A percentile compares a stretch with the other conserved stretches of the same genome.
These are phyloP conservation scores for Biscogniauxia sp. DNA, from an alignment of 2,329 filamentous ascomycete species.

Conservation along the genomic window DNA sequence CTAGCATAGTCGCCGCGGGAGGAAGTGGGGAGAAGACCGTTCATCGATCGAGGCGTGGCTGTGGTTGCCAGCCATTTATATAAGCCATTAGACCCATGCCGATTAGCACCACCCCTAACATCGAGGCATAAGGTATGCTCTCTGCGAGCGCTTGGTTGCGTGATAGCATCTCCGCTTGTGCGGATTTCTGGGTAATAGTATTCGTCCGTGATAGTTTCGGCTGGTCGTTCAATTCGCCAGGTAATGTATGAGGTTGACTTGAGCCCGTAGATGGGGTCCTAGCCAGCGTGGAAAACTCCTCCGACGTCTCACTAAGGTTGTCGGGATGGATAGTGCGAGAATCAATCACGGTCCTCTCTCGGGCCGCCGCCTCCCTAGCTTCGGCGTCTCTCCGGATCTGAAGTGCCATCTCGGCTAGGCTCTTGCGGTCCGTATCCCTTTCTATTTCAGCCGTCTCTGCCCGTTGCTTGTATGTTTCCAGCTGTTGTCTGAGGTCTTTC, in stretches of 20 bases:
- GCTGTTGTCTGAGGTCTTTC: constrained; percentile 74
- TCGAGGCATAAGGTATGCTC: constrained; percentile 73
- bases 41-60: constrained; percentile 33
- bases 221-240: constrained; percentile 37
- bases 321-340: constrained; percentile 26
- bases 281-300: constrained; percentile 16
- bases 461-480: constrained; percentile 72
- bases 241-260: constrained; percentile 21
- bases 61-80: constrained; percentile 74
- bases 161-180: constrained; percentile 38
- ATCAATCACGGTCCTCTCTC: constrained; percentile 38
- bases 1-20: not conserved
- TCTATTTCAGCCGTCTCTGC: constrained; percentile 81
- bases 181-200: constrained; percentile 46
- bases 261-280: constrained; percentile 25
- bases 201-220: constrained; percentile 47
- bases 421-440: constrained; percentile 67
- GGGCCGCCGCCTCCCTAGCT: constrained; percentile 44
- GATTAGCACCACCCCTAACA: constrained; percentile 77
- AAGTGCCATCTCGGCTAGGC: constrained; percentile 83
- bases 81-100: constrained; percentile 85
- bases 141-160: constrained; percentile 49
- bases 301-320: constrained; percentile 15
- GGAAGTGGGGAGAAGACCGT: not conserved
- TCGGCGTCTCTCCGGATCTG: constrained; percentile 71